These are phyloP conservation scores for Coemansia sp. DNA, from an alignment of 192 early-diverging fungal species.

Conservation along the genomic window DNA sequence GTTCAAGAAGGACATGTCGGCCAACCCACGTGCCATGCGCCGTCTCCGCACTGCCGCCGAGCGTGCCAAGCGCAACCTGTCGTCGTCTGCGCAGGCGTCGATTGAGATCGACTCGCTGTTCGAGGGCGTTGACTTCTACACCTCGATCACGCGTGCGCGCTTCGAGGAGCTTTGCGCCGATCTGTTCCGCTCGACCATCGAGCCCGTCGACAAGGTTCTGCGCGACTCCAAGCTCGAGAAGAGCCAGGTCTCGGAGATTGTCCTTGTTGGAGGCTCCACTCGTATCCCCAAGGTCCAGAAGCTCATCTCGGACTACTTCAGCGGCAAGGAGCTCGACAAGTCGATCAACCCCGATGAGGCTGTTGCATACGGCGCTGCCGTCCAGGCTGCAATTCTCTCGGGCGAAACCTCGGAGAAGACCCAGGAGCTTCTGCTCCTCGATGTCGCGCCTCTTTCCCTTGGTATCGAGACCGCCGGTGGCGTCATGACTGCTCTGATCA, in stretches of 20 bases:
- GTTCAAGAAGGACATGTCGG: conserved; percentile 86
- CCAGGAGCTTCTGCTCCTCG: conserved; percentile 90
- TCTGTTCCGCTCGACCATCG: conserved; percentile 93
- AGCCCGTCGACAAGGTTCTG: conserved; percentile 96
- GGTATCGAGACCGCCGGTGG: conserved; percentile 99
- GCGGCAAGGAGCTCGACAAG: conserved; percentile 99
- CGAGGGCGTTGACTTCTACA: conserved; percentile 98
- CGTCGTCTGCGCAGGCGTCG: conserved; percentile 90
- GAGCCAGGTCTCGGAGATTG: conserved; percentile 87
- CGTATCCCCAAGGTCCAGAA: conserved; percentile 99
- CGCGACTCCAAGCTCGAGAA: conserved; percentile 97
- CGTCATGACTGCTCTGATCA: conserved; percentile 97
- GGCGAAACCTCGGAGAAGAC: conserved; percentile 97
- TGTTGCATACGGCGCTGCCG: conserved; percentile 98
- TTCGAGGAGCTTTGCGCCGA: conserved; percentile 99
- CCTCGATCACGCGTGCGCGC: conserved; percentile 96
- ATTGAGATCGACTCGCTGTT: conserved; percentile 97
- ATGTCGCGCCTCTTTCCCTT: conserved; percentile 95
- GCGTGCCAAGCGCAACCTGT: conserved; percentile 96
- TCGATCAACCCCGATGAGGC: conserved; percentile 99
- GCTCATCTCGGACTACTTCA: conserved; percentile 97
- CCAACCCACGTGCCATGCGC: conserved; percentile 90
- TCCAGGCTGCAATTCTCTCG: conserved; percentile 96
- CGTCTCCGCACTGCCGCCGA: conserved; percentile 97
- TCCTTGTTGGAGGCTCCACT: conserved; percentile 97